A percentile compares a stretch with the other conserved stretches of the same genome.
Evolutionary conservation across 495 filamentous ascomycete genomes (phyloP).

Genomic region (Penicillium canescens): DNA sequence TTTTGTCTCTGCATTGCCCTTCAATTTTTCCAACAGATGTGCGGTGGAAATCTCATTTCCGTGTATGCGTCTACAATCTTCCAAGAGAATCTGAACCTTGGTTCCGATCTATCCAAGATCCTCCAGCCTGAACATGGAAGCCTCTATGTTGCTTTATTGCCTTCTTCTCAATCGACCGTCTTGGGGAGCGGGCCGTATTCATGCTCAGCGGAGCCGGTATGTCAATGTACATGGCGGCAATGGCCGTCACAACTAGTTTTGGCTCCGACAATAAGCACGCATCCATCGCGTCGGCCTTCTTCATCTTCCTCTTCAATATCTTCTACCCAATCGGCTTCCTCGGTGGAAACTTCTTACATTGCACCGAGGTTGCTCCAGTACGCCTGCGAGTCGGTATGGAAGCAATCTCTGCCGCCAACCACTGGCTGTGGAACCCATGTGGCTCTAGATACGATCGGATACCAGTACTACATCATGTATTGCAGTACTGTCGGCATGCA

Average conservation of each 20-base stretch:
- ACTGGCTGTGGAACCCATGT: conserved; percentile 52
- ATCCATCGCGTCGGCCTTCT: conserved; percentile 37
- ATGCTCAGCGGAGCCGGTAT: neutral
- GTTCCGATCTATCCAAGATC: conserved; percentile 11
- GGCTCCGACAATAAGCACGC: conserved; percentile 27
- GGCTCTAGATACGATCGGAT: conserved; percentile 24
- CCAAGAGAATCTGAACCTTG: conserved; percentile 16
- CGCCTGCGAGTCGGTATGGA: conserved; percentile 51
- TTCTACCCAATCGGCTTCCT: conserved; percentile 58
- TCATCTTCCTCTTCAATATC: conserved; percentile 59
- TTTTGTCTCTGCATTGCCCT: neutral
- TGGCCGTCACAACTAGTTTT: conserved; percentile 42
- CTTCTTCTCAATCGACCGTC: neutral
- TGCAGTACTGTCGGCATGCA: conserved; percentile 14
- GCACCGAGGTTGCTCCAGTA: conserved; percentile 53
- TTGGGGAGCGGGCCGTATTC: too few species aligned
- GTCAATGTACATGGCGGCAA: too few species aligned
- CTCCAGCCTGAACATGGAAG: conserved; percentile 36
- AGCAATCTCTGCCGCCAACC: conserved; percentile 36
- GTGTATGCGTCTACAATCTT: conserved; percentile 14
- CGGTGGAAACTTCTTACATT: conserved; percentile 56
- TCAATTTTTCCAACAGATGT: too few species aligned
- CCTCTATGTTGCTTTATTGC: too few species aligned
- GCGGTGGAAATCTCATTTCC: too few species aligned
- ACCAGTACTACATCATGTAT: conserved; percentile 32